phyloP scores from a whole-genome alignment of 1,139 yeast species.

The Diutina pseudorugosa region DNA sequence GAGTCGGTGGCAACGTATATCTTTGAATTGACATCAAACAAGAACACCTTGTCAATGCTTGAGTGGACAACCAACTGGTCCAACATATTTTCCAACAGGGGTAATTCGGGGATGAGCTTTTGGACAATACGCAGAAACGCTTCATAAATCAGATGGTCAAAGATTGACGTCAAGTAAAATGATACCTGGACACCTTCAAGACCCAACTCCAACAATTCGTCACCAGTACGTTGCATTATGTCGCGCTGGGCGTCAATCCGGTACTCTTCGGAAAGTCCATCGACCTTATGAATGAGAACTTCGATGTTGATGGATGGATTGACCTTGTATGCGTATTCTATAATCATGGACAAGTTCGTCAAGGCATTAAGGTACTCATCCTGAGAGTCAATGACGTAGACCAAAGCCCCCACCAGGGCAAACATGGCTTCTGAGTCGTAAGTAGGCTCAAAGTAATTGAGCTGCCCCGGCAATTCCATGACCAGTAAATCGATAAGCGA shows the following conservation, averaged over 20 bases:
- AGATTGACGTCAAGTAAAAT: conserved; percentile 84
- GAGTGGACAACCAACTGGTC: conserved; percentile 85
- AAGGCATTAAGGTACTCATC: conserved; percentile 91
- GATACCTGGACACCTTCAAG: conserved; percentile 85
- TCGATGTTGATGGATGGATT: conserved; percentile 84
- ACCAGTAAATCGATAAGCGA: conserved; percentile 80
- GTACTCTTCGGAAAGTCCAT: conserved; percentile 89
- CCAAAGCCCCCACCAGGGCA: conserved; percentile 81
- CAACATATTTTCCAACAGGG: conserved; percentile 77
- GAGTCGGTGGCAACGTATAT: conserved; percentile 95
- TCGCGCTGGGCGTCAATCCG: conserved; percentile 91
- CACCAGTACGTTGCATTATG: conserved; percentile 92
- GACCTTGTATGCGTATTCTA: conserved; percentile 76
- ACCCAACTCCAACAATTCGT: conserved; percentile 81
- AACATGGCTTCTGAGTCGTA: conserved; percentile 72
- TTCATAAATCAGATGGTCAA: conserved; percentile 92
- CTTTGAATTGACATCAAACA: conserved; percentile 88
- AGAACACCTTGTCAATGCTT: conserved; percentile 81
- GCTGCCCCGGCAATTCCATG: conserved; percentile 95
- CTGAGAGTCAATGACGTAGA: conserved; percentile 88
- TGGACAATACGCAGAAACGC: conserved; percentile 91
- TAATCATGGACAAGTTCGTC: conserved; percentile 78
- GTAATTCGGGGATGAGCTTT: conserved; percentile 78
- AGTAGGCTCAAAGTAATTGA: conserved; percentile 76
- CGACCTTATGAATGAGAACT: conserved; percentile 88